Percentiles rank a stretch among this genome's conserved stretches.
phyloP scores from a whole-genome alignment of 2,329 filamentous ascomycete species.

The Cercospora janseana region DNA sequence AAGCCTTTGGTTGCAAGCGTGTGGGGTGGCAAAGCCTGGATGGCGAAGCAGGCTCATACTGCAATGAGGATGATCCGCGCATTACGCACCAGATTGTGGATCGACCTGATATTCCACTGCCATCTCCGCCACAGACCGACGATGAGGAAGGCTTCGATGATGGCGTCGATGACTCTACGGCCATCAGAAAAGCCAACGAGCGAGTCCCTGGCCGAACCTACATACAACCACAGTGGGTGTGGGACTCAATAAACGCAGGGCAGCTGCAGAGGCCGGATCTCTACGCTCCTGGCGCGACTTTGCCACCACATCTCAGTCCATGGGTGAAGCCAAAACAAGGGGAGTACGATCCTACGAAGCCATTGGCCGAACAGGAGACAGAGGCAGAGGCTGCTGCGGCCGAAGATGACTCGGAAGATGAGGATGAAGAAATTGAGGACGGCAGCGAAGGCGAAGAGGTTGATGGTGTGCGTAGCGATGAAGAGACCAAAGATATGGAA shows the following conservation, averaged over 20 bases:
- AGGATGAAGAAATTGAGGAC: constrained; percentile 49
- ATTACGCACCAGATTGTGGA: constrained; percentile 98
- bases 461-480: constrained; percentile 34
- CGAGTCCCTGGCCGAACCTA: constrained; percentile 90
- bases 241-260: constrained; percentile 93
- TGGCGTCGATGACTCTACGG: constrained; percentile 59
- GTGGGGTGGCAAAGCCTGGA: constrained; percentile 92
- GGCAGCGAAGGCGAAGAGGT: constrained; percentile 43
- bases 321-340: constrained; percentile 87
- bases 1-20: constrained; percentile 91
- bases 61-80: constrained; percentile 77
- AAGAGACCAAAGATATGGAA: constrained; percentile 42
- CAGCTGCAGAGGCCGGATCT: constrained; percentile 82
- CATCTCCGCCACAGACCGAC: constrained; percentile 42
- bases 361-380: constrained; percentile 81
- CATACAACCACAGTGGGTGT: constrained; percentile 96
- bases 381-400: constrained; percentile 73
- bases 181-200: constrained; percentile 51
- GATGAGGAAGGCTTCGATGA: constrained; percentile 49
- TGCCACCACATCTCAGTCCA: constrained; percentile 92
- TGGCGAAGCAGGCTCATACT: constrained; percentile 82
- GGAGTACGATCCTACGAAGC: constrained; percentile 84
- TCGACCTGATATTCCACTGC: constrained; percentile 64
- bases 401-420: constrained; percentile 45
- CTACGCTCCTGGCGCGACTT: constrained; percentile 83